Evolutionary conservation across 1,284 basidiomycete genomes (phyloP), one percentile per base, ranked within the genome.

Genomic region (Marasmius fiardii): DNA sequence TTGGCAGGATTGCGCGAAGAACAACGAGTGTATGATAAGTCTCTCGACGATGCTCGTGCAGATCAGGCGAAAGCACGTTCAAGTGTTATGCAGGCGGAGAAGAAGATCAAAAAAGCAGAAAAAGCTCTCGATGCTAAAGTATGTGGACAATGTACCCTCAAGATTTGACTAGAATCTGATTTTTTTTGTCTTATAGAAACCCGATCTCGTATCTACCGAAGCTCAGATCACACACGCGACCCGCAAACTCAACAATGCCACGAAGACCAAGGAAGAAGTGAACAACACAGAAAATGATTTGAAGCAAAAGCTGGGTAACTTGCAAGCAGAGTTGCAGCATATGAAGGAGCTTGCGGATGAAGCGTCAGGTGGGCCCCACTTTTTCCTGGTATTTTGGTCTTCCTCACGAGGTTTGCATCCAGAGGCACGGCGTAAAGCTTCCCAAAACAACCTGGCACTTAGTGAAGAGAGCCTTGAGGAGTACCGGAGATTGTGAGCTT

Each of bases 211-310:
- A 18, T 80, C 88, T 0, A 76, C 90, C 31, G 90, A 96, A 56
- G 89, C 93, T 10, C 92, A 95, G 67, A 94, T 97, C 53, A 82
- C 85, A 4, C 95, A 98, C 67, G 86, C 90, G 0, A 78, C 83
- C 45, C 83, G 90, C 45, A 96, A 95, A 68, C 74, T 85, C 41
- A 80, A 83, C 51, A 91, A 91, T 63, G 87, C 90, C 0, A 71
- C 76, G 51, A 80, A 81, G 54, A 80, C 85, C 10, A 77, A 75
- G 21, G 85, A 86, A 37, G 83, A 88, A 54, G 82, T 95, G 0
- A 68, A 76, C 51, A 85, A 83, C 58, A 93, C 93, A 52, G 82
- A 83, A 51, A 77, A 81, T 33, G 83, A 84, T 54, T 82, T 93
- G 64, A 73, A 82, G 56, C 75, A 77, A 1, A 85, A 84, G 63